Base-by-base conservation (phyloP, 345 rosid genomes). In the Eucalyptus tenuipes region DNA sequence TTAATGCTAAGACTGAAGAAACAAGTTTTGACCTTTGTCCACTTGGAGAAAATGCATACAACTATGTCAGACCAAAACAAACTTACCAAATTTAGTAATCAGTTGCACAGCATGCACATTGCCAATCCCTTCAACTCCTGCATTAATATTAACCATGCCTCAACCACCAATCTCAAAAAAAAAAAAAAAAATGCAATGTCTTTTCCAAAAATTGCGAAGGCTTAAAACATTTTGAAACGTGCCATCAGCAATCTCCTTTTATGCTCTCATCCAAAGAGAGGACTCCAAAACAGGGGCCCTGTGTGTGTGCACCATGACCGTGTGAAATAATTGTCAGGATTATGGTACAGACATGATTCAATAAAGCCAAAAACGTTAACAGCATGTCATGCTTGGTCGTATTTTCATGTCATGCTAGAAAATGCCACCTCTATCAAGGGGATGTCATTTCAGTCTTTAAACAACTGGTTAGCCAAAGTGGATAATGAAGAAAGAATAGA, bases 101-200 rank as follows among this genome's bases (percentile, higher is more conserved):
- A 97, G 91, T 88, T 96, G 93, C 92, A 95, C 92, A 31, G 98
- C 99, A 92, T 92, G 92, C 86, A 96, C 97, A 84, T 90, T 91
- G 86, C 99, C 99, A 59, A 97, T 95, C 86, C 99, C 99, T 57
- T 93, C 94, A 88, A 96, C 97, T 91, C 99, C 99, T 96, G 95
- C 93, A 75, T 75, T 75, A 40, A 37, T 37, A 40, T 11, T 11
- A 20, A 75, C 47, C 15, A 40, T 75, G 84, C 84, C 27, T 75
- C 84, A 75, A 20, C 20, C 47, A 40, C 27, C 27, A 7, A 37
- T 75, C 47, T 75, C 13, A n/a, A 31, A 64, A 66, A 49, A 52
- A 55, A 55, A 4, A 22, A 8, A 10, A 8, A 22, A 75, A 5
- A 20, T 75, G 84, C 47, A 37, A 20, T 11, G 29, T 75, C 47